Percentiles rank a stretch among this genome's conserved stretches.
Evolutionary conservation across 2,329 filamentous ascomycete species (phyloP).

Genomic region (Lizonia empirigonia): DNA sequence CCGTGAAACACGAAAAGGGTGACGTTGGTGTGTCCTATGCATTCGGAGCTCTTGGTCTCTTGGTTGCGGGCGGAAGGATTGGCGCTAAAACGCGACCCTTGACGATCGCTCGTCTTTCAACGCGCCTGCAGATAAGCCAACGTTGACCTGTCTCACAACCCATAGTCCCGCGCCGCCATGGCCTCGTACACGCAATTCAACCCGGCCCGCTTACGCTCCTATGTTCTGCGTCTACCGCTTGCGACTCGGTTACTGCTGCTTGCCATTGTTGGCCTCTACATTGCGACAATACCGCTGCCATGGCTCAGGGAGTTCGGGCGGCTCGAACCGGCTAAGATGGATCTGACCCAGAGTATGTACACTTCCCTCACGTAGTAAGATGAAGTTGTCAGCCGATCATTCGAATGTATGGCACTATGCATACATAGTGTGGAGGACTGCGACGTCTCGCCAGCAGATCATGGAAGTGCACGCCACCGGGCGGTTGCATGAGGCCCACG

Average conservation of each 20-base stretch:
- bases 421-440: not conserved
- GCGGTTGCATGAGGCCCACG: not conserved
- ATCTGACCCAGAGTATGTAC: slow-evolving; percentile 70
- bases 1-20: slow-evolving; percentile 2
- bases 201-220: slow-evolving; percentile 75
- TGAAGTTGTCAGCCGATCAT: not conserved
- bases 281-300: slow-evolving; percentile 69
- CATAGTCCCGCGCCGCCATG: slow-evolving; percentile 35
- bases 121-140: slow-evolving; percentile 19
- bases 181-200: slow-evolving; percentile 66
- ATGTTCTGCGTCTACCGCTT: slow-evolving; percentile 82
- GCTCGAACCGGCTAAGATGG: slow-evolving; percentile 77
- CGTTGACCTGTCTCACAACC: slow-evolving; percentile 13
- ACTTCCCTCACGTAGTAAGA: not conserved
- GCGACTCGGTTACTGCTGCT: slow-evolving; percentile 76
- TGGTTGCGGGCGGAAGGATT: slow-evolving; percentile 25
- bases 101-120: slow-evolving; percentile 11
- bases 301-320: slow-evolving; percentile 81
- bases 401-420: not conserved
- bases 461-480: not conserved
- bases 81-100: slow-evolving; percentile 12
- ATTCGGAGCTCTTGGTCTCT: slow-evolving; percentile 25
- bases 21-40: slow-evolving; percentile 18
- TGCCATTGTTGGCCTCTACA: slow-evolving; percentile 71
- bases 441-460: not conserved